Base-by-base conservation (phyloP, 176 grass and related monocot species). In the Oryza coarctata region DNA sequence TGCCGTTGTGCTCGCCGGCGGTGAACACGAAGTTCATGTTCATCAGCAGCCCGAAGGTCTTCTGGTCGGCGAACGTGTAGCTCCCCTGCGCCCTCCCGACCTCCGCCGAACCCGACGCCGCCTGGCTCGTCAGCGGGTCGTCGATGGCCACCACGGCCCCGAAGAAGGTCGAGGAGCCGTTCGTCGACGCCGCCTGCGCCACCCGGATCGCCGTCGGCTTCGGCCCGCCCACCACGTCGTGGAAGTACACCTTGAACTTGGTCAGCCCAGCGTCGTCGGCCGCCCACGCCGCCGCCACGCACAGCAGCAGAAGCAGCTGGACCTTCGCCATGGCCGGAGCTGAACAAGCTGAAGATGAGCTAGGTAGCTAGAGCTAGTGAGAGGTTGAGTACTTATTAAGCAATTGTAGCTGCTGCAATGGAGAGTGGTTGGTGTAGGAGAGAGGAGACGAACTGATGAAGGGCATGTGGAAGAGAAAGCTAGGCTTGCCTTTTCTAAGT, bases 21-120 rank as follows among this genome's bases (percentile, higher is more conserved):
- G 83, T 81, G 70, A 97, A 94, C 4, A 89, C 85, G 58, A 97
- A 89, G 87, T 90, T 94, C 94, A 97, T 94, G 32, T 63, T 22
- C 92, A 94, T 89, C 61, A 97, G 82, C 1, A 92, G 34, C 0
- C 81, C 91, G 40, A 70, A 36, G 20, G 79, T 87, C 3, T 13
- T 1, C 76, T 75, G 73, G 76, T 86, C 80, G 0, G 89, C 87
- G 28, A 76, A 75, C 30, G 87, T 87, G 40, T 97, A 97, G 9
- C 91, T 81, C 7, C 94, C 94, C 83, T 97, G 91, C 1, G 91
- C 94, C 23, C 89, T 85, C 22, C 94, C 94, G 0, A 97, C 15
- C 74, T 89, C 33, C 58, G 23, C 18, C 0, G 89, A 91, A 1
- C 81, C 70, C 0, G 50, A 20, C 22, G 85, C 68, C 0, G 85